phyloP scores from a whole-genome alignment of 2,329 filamentous ascomycete genomes.

The Fusarium floridanum region DNA sequence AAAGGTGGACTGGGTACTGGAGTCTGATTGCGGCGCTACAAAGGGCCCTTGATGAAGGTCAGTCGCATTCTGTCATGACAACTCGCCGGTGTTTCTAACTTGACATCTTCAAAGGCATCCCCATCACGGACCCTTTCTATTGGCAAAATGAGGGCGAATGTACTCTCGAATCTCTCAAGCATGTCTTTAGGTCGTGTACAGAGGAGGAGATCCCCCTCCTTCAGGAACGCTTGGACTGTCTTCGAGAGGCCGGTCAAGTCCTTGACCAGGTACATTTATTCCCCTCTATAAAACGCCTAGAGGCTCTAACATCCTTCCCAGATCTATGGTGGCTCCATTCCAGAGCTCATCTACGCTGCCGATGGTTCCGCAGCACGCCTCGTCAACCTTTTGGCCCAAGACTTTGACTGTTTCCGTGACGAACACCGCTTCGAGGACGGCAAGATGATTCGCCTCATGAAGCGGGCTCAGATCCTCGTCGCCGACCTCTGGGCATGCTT shows the following conservation, averaged over 20 bases:
- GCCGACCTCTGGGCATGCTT: constrained; percentile 98
- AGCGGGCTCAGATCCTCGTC: constrained; percentile 94
- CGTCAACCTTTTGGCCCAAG: constrained; percentile 85
- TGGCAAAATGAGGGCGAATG: constrained; percentile 85
- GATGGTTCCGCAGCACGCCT: constrained; percentile 84
- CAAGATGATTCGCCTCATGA: constrained; percentile 83
- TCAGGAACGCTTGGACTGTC: constrained; percentile 79
- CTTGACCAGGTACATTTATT: constrained; percentile 75
- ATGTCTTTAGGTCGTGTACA: constrained; percentile 89
- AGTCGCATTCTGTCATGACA: constrained; percentile 26
- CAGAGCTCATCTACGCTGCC: constrained; percentile 79
- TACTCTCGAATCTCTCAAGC: constrained; percentile 77
- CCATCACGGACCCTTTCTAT: constrained; percentile 89
- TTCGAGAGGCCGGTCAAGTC: constrained; percentile 85
- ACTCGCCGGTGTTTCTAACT: constrained; percentile 9
- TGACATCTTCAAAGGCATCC: constrained; percentile 69
- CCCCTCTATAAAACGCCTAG: no score
- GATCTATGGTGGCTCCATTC: constrained; percentile 82
- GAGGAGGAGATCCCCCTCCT: constrained; percentile 90
- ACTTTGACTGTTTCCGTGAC: constrained; percentile 90
- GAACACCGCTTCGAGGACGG: constrained; percentile 81
- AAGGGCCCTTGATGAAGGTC: constrained; percentile 87
- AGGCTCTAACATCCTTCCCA: constrained; percentile 51
- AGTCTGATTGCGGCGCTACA: constrained; percentile 90
- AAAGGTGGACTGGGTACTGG: constrained; percentile 94